A percentile compares a stretch with the other conserved stretches of the same genome.
Evolutionary conservation across 2,329 filamentous ascomycete genomes (phyloP).

Genomic region (Furcasterigmium furcatum): DNA sequence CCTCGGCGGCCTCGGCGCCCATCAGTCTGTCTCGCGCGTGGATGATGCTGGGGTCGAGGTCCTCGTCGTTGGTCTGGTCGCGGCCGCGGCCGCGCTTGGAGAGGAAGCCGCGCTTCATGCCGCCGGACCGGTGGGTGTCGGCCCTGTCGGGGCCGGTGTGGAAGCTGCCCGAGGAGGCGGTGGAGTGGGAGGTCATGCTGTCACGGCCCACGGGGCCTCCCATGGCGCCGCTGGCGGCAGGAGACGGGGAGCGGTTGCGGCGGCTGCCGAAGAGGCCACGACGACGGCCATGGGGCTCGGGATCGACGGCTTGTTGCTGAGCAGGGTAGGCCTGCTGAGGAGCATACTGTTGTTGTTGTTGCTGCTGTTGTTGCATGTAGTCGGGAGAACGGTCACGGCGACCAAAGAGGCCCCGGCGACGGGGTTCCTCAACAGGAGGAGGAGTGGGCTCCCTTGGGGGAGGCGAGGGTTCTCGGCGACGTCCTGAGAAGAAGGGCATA

Average conservation of each 20-base stretch:
- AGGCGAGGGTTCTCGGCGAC: constrained; percentile 22
- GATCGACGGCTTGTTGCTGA: constrained; percentile 20
- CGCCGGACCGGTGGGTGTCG: constrained; percentile 21
- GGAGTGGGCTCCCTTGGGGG: constrained; percentile 24
- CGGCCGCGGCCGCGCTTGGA: constrained; percentile 30
- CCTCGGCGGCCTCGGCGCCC: constrained; percentile 60
- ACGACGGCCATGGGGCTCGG: constrained; percentile 13
- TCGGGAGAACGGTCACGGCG: constrained; percentile 16
- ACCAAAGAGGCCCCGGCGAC: constrained; percentile 32
- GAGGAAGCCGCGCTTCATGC: constrained; percentile 33
- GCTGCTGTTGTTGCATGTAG: not conserved
- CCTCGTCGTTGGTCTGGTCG: constrained; percentile 18
- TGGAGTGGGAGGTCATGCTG: constrained; percentile 11
- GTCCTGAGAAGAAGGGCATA: constrained; percentile 20
- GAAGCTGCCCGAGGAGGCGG: constrained; percentile 13
- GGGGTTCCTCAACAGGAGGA: constrained; percentile 15
- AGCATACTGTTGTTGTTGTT: not conserved
- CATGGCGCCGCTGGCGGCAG: constrained; percentile 11
- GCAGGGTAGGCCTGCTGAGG: constrained; percentile 21
- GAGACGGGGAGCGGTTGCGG: constrained; percentile 19
- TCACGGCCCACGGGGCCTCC: constrained; percentile 6
- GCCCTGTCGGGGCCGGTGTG: constrained; percentile 18
- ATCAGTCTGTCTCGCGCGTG: constrained; percentile 60
- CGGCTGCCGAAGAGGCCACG: constrained; percentile 33
- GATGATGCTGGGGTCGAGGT: constrained; percentile 60